Percentiles rank a stretch among this genome's conserved stretches.
phyloP scores from a whole-genome alignment of 2,329 filamentous ascomycete genomes.

The Colletotrichum nymphaeae region DNA sequence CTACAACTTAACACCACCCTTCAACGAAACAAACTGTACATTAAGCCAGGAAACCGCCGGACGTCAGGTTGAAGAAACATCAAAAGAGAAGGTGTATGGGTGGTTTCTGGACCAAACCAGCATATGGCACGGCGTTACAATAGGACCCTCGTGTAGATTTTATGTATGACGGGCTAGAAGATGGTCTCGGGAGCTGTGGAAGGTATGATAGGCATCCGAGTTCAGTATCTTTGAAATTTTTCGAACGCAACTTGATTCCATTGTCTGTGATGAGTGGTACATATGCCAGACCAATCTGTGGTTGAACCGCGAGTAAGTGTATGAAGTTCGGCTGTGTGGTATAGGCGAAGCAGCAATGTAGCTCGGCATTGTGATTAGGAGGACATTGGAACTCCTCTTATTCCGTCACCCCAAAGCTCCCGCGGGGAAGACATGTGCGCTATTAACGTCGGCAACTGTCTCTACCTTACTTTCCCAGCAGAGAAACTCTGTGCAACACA shows the following conservation, averaged over 20 bases:
- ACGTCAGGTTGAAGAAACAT: slow-evolving; percentile 29
- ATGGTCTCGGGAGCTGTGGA: slow-evolving; percentile 23
- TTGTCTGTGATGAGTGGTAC: neutral
- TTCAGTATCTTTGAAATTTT: slow-evolving; percentile 30
- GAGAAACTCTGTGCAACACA: neutral
- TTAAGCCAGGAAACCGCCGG: slow-evolving; percentile 29
- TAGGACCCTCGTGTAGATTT: slow-evolving; percentile 47
- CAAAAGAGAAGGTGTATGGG: slow-evolving; percentile 29
- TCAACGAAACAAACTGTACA: slow-evolving; percentile 32
- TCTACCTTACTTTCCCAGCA: neutral
- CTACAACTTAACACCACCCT: slow-evolving; percentile 21
- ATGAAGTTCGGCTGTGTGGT: neutral
- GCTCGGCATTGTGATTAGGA: too few relatives aligned
- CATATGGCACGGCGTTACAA: slow-evolving; percentile 52
- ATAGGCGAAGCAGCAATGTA: neutral
- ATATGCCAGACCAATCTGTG: too few relatives aligned
- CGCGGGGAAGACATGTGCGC: neutral
- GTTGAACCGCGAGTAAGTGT: too few relatives aligned
- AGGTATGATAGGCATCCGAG: slow-evolving; percentile 32
- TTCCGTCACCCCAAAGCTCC: too few relatives aligned
- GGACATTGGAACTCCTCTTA: too few relatives aligned
- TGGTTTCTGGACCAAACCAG: slow-evolving; percentile 37
- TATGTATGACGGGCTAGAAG: slow-evolving; percentile 39
- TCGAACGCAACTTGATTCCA: slow-evolving; percentile 11
- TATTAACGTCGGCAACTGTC: neutral